Base-by-base conservation (phyloP, 148 eudicot genomes). In the Nepenthes gracilis region DNA sequence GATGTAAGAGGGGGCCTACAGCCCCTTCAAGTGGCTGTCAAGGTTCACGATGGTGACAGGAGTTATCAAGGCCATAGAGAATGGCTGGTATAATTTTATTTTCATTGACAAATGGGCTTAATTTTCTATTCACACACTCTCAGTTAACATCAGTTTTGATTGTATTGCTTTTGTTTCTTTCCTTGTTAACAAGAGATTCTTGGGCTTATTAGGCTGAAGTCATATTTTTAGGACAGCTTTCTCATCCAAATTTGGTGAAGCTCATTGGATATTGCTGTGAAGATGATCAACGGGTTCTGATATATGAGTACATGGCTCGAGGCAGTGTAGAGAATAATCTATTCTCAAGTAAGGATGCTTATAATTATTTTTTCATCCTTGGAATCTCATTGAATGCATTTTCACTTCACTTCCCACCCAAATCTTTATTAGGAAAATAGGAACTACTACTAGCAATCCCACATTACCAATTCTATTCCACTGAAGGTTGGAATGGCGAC, bases 201-300 rank as follows among this genome's bases (percentile, higher is more conserved):
- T 51, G 7, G 12, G 13, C 4, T 47, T 59, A 23, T 43, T 59
- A 90, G 97, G 95, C 97, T 6, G 91, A 90, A 71, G 95, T 86
- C 14, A 84, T 86, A 65, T 86, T 90, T 68, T 77, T 90, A 63
- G 95, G 97, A 62, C 97, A 86, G 67, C 91, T 90, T 56, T 90
- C 95, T 12, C 97, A 90, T 78, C 88, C 91, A 43, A 86, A 90
- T 80, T 73, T 90, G 68, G 95, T 90, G 69, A 90, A 86, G 75
- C 68, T 90, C 60, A 72, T 90, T 48, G 95, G 97, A 63, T 90
- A 90, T 67, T 84, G 97, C 65, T 90, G 97, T 56, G 97, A 90
- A 71, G 86, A 80, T 64, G 86, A 90, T 33, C 86, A 90, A 35
- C 81, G 90, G 15, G 86, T 90, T 49, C 64, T 90, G 35, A 72